These are phyloP conservation scores for Tetrahymena malaccensis DNA, from an alignment of 73 alveolate genomes.

Conservation along the genomic window DNA sequence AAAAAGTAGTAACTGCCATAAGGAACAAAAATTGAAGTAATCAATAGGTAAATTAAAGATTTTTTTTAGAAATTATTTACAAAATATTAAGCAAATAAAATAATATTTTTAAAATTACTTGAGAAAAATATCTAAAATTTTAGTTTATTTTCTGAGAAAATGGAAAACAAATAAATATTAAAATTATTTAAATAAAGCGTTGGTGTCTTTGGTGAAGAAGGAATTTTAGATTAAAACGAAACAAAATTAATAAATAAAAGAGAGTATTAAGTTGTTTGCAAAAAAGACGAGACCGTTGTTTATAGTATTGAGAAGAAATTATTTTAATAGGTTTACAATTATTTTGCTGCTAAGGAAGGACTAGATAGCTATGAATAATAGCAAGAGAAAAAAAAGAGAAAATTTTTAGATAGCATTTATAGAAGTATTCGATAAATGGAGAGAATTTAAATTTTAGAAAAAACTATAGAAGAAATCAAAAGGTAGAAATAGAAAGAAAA, in stretches of 20 bases:
- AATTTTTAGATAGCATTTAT: neutral
- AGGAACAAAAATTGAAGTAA: neutral
- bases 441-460: neutral
- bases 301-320: neutral
- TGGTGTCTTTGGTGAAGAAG: neutral
- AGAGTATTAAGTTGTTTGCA: neutral
- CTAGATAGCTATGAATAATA: neutral
- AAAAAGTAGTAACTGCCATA: neutral
- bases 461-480: neutral
- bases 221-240: neutral
- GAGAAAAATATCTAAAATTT: no score
- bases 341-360: neutral
- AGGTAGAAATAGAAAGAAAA: neutral
- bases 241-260: neutral
- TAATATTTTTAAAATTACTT: no score
- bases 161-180: neutral
- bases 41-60: neutral
- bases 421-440: neutral
- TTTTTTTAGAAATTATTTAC: no score
- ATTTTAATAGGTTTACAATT: neutral
- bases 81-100: no score
- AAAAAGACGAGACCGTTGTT: neutral
- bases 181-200: neutral
- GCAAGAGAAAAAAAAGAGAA: neutral
- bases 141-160: no score